Base-by-base conservation (phyloP, 1,284 basidiomycete species). In the Cryptococcus sp. region DNA sequence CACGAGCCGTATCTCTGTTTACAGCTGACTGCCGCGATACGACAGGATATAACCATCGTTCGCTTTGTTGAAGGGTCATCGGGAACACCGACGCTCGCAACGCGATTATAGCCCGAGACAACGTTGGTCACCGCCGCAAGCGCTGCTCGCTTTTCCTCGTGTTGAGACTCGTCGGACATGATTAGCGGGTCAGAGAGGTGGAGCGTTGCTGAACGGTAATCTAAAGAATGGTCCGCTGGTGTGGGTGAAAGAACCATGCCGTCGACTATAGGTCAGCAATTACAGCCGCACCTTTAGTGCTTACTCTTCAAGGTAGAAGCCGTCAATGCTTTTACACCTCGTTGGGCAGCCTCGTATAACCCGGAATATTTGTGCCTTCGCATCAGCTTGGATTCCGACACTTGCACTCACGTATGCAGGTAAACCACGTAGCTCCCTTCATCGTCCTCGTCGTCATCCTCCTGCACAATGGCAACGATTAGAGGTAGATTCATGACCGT, bases 401-500 rank as follows among this genome's bases (percentile, higher is more conserved):
- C 3, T 10, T 34, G 7, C 3, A 57, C 64, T 54, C 50, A 66
- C 64, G 64, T 52, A 57, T 66, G 64, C 1, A 64, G 57, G 34
- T 67, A 64, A 3, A 63, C 59, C 11, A 48, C 47, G 46, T 59
- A 62, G 25, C 48, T 29, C 3, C 48, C 52, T 37, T 51, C 46
- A 22, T 57, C 56, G 44, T 60, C 55, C 13, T 64, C 62, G 29
- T 64, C 60, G 10, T 58, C 63, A 1, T 37, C 55, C 8, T 57
- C 58, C 11, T 22, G 47, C 8, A 64, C 39, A 5, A 58, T 23
- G 2, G 58, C 58, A 2, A 47, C 40, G 47, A 67, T 58, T 46
- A 67, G 25, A 17, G 65, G 65, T 13, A 64, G n/a, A 34, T 67
- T 67, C 65, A 67, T 67, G 17, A 67, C 22, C 5, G 65, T 67